Evolutionary conservation across 805 yeast species (phyloP).

Genomic region (Suhomyces kilbournensis): DNA sequence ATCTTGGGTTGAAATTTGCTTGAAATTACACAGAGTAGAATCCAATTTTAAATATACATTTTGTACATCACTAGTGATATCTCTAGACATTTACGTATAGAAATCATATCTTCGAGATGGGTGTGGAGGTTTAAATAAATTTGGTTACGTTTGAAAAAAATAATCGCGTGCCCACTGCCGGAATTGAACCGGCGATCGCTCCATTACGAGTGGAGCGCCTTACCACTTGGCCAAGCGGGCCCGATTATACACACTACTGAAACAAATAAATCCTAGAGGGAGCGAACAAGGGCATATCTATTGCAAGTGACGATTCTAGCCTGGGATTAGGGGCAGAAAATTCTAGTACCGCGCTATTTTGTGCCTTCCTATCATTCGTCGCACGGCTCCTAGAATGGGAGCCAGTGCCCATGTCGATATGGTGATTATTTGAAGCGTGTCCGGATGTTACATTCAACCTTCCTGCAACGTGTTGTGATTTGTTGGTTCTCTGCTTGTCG

Average conservation of each 20-base stretch:
- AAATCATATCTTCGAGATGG: too few species aligned
- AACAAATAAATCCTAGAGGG: neutral
- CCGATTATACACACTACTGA: conserved; percentile 1
- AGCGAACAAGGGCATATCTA: too few species aligned
- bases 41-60: too few species aligned
- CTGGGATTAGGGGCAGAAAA: too few species aligned
- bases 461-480: neutral
- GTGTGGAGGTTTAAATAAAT: too few species aligned
- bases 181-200: conserved; percentile 55
- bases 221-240: conserved; percentile 56
- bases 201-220: conserved; percentile 56
- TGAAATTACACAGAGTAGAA: too few species aligned
- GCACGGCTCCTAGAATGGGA: neutral
- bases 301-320: too few species aligned
- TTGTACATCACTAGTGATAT: too few species aligned
- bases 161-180: conserved; percentile 43
- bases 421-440: neutral
- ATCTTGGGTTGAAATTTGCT: too few species aligned
- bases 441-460: neutral
- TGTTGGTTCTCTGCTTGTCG: neutral
- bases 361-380: neutral
- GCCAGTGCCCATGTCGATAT: neutral
- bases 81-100: too few species aligned
- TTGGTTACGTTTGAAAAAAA: conserved; percentile 4
- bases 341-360: neutral